phyloP scores from a whole-genome alignment of 2,329 filamentous ascomycete genomes.

The Claviceps purpurea region DNA sequence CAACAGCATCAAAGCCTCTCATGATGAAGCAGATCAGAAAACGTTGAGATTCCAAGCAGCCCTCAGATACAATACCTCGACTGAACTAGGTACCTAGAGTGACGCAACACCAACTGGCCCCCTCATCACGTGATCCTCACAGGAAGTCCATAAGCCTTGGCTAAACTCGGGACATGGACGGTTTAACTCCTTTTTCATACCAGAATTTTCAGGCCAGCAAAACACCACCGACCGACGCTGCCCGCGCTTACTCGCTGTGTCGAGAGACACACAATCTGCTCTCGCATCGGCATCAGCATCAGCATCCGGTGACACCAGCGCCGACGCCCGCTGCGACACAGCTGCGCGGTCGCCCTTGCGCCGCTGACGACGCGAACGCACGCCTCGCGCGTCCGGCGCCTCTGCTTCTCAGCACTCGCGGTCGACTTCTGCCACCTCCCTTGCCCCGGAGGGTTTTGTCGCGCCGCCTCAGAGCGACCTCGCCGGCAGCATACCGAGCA shows the following conservation, averaged over 20 bases:
- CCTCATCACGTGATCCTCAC: constrained; percentile 2
- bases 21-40: no score
- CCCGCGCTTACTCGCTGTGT: constrained; percentile 6
- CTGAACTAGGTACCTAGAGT: neutral
- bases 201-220: constrained; percentile 16
- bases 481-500: constrained; percentile 10
- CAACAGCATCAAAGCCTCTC: no score
- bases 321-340: neutral
- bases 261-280: constrained; percentile 7
- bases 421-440: constrained; percentile 6
- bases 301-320: constrained; percentile 2
- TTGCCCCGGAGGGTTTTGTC: constrained; percentile 5
- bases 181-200: constrained; percentile 13
- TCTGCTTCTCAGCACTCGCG: neutral
- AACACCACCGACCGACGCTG: constrained; percentile 7
- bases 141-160: constrained; percentile 4
- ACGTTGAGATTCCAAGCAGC: no score
- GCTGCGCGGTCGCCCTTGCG: neutral
- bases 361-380: neutral
- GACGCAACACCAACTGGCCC: neutral
- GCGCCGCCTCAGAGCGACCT: constrained; percentile 5
- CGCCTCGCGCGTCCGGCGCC: constrained; percentile 6
- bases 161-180: constrained; percentile 3
- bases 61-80: neutral
- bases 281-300: constrained; percentile 1